Evolutionary conservation across 768 basidiomycete species (phyloP), one percentile per base, ranked within the genome.

Genomic region (Pseudohyphozyma bogoriensis): DNA sequence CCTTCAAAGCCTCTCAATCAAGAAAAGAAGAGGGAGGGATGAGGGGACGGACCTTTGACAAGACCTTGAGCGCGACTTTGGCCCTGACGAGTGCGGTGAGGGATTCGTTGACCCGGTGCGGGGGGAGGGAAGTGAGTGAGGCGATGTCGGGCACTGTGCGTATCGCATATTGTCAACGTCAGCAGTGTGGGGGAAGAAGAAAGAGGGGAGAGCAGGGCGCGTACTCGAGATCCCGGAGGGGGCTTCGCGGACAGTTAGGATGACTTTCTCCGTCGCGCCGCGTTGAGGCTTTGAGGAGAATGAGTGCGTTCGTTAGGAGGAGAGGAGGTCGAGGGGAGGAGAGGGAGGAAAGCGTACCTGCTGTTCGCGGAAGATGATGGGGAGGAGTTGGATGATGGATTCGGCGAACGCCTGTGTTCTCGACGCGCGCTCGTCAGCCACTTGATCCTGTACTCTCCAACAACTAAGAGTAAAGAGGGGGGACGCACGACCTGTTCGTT

Each of bases 331-430:
- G 33, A 22, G 37, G 24, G 12, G 37, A 29, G 28, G 12, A 10
- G 22, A 39, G 37, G 37, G 33, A 13, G 10, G n/a, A 13, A 13
- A 33, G 26, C 36, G 24, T 12, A 40, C 52, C n/a, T 56, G 55
- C 31, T 63, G 54, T 39, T 67, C 65, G 18, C 65, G 58, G 12
- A 67, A 32, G 16, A 32, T 45, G 59, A 63, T 63, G 13, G 65
- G 65, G 22, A 67, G 55, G 13, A 60, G 52, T 0, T 56, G 55
- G 31, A 67, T 44, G 36, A 67, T 45, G 3, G 58, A 55, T 44
- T 67, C 65, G 12, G 62, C 52, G 46, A 67, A 63, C 4, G 65
- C 61, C 64, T 65, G 51, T 47, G n/a, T 24, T 26, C 16, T 15
- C 46, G 4, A 20, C 5, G 42, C 40, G 37, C 37, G 12, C 44